Evolutionary conservation across 169 alveolate species (phyloP).

Genomic region (Besnoitia besnoiti): DNA sequence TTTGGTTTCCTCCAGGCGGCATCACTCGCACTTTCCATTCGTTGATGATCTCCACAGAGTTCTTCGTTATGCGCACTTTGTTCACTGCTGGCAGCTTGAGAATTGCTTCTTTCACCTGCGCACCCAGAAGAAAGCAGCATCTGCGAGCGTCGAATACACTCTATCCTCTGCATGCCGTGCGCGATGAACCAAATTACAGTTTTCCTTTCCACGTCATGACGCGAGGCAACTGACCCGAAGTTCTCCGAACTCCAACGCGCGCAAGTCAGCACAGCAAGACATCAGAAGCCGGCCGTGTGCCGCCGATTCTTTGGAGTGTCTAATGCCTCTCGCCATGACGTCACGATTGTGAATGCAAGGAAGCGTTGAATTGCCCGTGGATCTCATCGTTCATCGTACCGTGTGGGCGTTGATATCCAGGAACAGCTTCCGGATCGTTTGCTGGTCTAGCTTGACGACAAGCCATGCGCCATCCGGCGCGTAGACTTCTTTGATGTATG

Average conservation of each 20-base stretch:
- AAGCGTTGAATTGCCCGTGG: no score
- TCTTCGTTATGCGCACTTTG: slow-evolving; percentile 86
- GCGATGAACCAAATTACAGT: no score
- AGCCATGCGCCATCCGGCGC: slow-evolving; percentile 91
- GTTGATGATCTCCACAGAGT: slow-evolving; percentile 73
- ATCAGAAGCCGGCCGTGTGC: no score
- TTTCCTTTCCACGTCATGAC: no score
- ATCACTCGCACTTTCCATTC: slow-evolving; percentile 78
- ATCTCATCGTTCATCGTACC: slow-evolving; percentile 76
- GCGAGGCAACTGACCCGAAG: no score
- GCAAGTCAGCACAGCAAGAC: no score
- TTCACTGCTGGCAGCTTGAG: slow-evolving; percentile 79
- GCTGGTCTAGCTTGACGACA: slow-evolving; percentile 85
- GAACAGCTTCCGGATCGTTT: slow-evolving; percentile 83
- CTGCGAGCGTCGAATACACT: no score
- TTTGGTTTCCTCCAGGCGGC: slow-evolving; percentile 70
- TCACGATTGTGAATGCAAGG: no score
- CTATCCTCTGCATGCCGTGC: no score
- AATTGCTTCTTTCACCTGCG: slow-evolving; percentile 82
- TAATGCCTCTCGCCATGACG: not conserved
- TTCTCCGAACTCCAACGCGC: no score
- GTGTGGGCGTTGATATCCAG: slow-evolving; percentile 87
- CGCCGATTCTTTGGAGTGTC: not conserved
- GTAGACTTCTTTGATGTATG: slow-evolving; percentile 91
- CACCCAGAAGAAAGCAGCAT: not conserved